These are phyloP conservation scores for Polytolypa hystricis DNA, from an alignment of 2,329 filamentous ascomycete genomes.

Conservation along the genomic window DNA sequence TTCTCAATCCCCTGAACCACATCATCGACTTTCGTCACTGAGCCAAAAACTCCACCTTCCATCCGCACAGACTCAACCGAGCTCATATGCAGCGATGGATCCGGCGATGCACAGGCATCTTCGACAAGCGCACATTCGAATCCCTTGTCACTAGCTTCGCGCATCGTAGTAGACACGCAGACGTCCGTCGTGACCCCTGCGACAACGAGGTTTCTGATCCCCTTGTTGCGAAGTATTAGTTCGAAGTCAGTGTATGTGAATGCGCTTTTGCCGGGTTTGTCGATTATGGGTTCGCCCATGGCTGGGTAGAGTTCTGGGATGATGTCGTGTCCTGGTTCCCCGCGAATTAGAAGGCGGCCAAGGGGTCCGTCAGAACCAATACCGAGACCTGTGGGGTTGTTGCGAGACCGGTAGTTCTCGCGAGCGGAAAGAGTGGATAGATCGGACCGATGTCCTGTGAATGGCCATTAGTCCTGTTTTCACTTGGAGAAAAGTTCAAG, in stretches of 20 bases:
- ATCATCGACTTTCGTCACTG: conserved; percentile 29
- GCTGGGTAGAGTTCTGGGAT: conserved; percentile 43
- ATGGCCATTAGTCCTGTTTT: not conserved
- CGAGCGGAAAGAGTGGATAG: conserved; percentile 45
- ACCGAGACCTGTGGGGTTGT: conserved; percentile 40
- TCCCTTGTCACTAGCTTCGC: conserved; percentile 45
- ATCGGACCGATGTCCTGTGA: conserved; percentile 38
- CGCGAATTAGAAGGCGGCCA: conserved; percentile 48
- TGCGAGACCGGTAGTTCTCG: conserved; percentile 43
- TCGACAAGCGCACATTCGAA: conserved; percentile 44
- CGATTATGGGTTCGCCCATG: conserved; percentile 39
- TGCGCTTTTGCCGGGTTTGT: conserved; percentile 44
- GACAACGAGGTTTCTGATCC: conserved; percentile 42
- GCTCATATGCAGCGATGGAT: conserved; percentile 30
- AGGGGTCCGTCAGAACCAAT: conserved; percentile 45
- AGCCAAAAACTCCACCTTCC: conserved; percentile 37
- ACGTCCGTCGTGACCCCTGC: conserved; percentile 47
- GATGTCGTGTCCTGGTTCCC: conserved; percentile 47
- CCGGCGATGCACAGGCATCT: conserved; percentile 37
- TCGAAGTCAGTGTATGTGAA: conserved; percentile 47
- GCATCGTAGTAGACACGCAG: conserved; percentile 44
- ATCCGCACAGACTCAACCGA: conserved; percentile 35
- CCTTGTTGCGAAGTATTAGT: conserved; percentile 38
- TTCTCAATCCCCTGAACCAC: conserved; percentile 32
- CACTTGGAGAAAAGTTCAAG: not conserved